Evolutionary conservation across 352 stramenopile species (phyloP).

Genomic region (Thalassiosira exigua): DNA sequence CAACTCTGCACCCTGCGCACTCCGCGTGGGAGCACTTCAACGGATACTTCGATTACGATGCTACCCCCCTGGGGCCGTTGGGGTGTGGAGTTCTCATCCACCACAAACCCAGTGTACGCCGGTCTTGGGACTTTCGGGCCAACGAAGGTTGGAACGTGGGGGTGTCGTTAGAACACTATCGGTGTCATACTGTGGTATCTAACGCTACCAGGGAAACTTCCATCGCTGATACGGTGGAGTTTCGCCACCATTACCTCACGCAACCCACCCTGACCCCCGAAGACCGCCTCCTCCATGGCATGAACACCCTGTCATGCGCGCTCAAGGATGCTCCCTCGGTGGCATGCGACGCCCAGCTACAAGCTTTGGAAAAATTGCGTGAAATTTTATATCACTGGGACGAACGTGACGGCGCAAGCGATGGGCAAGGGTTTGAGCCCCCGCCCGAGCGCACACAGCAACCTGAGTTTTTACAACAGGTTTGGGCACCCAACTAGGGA

Average conservation of each 20-base stretch:
- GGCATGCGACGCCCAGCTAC: neutral
- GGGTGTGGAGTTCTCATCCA: too few species aligned
- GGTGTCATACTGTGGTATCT: too few species aligned
- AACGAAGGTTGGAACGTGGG: too few species aligned
- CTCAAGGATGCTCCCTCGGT: neutral
- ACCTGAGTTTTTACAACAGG: too few species aligned
- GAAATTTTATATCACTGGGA: neutral
- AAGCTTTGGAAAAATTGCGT: too few species aligned
- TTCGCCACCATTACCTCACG: slow-evolving; percentile 9
- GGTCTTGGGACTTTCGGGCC: slow-evolving; percentile 37
- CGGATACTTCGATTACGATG: slow-evolving; percentile 19
- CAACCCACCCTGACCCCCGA: slow-evolving; percentile 9
- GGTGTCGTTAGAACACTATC: too few species aligned
- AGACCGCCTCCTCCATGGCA: neutral
- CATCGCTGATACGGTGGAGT: slow-evolving; percentile 32
- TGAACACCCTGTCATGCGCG: neutral
- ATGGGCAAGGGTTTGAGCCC: too few species aligned
- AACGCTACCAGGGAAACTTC: neutral
- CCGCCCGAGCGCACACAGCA: too few species aligned
- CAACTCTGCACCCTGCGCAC: slow-evolving; percentile 34
- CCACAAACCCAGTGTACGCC: slow-evolving; percentile 7
- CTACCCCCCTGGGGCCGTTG: too few species aligned
- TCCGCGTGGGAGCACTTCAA: slow-evolving; percentile 22
- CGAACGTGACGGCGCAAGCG: neutral
- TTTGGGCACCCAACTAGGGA: too few species aligned